Evolutionary conservation across 1,284 basidiomycete species (phyloP).

Genomic region (Cryptococcus sp.): DNA sequence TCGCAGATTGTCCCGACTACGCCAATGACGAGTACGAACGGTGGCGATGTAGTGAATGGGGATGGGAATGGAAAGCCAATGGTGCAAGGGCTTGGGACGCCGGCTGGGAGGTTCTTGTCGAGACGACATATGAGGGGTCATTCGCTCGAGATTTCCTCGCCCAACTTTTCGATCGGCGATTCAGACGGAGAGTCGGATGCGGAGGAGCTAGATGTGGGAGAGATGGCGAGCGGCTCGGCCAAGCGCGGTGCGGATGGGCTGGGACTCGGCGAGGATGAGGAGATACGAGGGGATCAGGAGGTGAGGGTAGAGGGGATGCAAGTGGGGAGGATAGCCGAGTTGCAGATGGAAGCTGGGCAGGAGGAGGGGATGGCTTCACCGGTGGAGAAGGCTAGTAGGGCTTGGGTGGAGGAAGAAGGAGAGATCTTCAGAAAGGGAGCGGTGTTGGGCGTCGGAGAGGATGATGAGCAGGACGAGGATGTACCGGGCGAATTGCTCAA

Average conservation of each 20-base stretch:
- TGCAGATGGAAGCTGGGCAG: conserved; percentile 7
- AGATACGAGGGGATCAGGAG: neutral
- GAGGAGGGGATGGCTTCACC: conserved; percentile 12
- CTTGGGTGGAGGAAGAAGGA: conserved; percentile 79
- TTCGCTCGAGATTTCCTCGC: conserved; percentile 55
- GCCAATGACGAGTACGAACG: too few species aligned
- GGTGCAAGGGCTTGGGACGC: neutral
- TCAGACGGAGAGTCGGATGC: conserved; percentile 60
- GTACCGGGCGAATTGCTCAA: conserved; percentile 66
- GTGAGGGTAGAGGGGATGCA: neutral
- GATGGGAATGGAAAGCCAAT: neutral
- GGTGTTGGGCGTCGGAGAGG: conserved; percentile 71
- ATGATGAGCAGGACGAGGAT: conserved; percentile 61
- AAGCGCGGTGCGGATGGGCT: neutral
- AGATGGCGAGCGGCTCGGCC: neutral
- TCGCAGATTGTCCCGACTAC: conserved; percentile 28
- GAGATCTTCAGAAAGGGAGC: conserved; percentile 89
- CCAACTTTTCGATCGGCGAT: conserved; percentile 57
- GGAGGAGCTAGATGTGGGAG: conserved; percentile 45
- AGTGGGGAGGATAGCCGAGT: neutral
- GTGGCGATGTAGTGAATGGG: too few species aligned
- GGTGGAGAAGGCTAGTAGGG: conserved; percentile 51
- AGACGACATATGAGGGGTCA: conserved; percentile 35
- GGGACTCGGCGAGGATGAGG: neutral
- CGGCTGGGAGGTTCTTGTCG: conserved; percentile 1